These are phyloP conservation scores for Neoboletus brunneissimus DNA, from an alignment of 768 basidiomycete species.

Conservation along the genomic window DNA sequence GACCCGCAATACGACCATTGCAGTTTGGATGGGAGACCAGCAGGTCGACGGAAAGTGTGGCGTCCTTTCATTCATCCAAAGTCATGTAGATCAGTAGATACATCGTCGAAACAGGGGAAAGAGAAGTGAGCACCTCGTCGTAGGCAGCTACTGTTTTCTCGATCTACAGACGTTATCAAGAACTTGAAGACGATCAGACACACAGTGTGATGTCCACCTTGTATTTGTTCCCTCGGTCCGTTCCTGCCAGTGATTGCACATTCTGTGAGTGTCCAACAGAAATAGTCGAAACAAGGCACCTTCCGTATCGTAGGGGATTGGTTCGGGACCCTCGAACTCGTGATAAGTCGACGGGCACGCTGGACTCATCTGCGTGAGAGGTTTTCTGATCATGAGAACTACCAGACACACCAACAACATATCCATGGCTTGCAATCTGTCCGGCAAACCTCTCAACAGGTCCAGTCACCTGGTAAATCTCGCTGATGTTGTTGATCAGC, in stretches of 20 bases:
- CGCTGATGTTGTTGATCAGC: slow-evolving; percentile 44
- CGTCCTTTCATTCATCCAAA: slow-evolving; percentile 52
- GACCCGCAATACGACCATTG: slow-evolving; percentile 87
- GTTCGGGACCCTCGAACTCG: slow-evolving; percentile 86
- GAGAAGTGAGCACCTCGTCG: slow-evolving; percentile 60
- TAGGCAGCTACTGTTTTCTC: slow-evolving; percentile 87
- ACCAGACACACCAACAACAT: slow-evolving; percentile 62
- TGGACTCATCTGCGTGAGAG: slow-evolving; percentile 26
- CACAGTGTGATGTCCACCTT: slow-evolving; percentile 50
- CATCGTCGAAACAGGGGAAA: neutral
- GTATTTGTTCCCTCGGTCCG: slow-evolving; percentile 89
- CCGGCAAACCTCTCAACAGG: slow-evolving; percentile 92
- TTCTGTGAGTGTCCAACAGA: neutral
- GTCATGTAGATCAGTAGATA: neutral
- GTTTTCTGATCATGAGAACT: neutral
- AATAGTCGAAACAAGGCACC: slow-evolving; percentile 39
- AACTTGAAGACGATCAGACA: neutral
- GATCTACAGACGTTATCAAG: slow-evolving; percentile 47
- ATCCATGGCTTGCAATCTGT: slow-evolving; percentile 85
- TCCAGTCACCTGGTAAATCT: slow-evolving; percentile 96
- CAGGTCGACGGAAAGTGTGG: slow-evolving; percentile 72
- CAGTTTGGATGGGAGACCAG: slow-evolving; percentile 73
- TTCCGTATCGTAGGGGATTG: slow-evolving; percentile 86
- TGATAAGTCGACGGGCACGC: slow-evolving; percentile 87
- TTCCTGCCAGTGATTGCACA: slow-evolving; percentile 45